phyloP scores from a whole-genome alignment of 2,329 filamentous ascomycete species.

The Grosmannia penicillata region DNA sequence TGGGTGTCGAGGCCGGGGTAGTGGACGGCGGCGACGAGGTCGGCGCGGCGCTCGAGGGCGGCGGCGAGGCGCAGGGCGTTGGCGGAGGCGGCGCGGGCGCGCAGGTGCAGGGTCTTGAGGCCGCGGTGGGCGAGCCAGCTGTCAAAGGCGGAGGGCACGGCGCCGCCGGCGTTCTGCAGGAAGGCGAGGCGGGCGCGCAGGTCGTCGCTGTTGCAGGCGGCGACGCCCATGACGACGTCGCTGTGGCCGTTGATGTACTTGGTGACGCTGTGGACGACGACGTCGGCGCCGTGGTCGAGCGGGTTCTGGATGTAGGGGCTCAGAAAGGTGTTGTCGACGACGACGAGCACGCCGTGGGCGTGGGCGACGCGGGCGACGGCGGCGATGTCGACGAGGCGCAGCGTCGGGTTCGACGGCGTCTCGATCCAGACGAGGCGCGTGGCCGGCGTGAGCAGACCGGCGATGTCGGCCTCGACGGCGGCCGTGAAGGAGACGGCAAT shows the following conservation, averaged over 20 bases:
- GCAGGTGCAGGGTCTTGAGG: constrained; percentile 89
- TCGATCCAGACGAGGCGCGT: constrained; percentile 98
- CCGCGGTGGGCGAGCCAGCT: constrained; percentile 96
- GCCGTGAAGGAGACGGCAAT: constrained; percentile 91
- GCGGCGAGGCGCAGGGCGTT: constrained; percentile 69
- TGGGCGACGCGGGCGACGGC: constrained; percentile 74
- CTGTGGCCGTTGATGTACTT: constrained; percentile 98
- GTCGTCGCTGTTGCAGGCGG: constrained; percentile 79
- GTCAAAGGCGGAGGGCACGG: constrained; percentile 88
- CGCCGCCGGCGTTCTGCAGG: constrained; percentile 94
- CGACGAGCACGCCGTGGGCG: constrained; percentile 76
- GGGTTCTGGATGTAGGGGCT: constrained; percentile 96
- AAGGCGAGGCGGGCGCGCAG: constrained; percentile 69
- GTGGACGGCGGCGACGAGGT: constrained; percentile 72
- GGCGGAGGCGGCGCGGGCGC: constrained; percentile 66
- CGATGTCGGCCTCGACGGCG: constrained; percentile 78
- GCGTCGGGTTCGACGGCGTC: constrained; percentile 83
- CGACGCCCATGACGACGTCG: constrained; percentile 95
- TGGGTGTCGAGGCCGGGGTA: constrained; percentile 87
- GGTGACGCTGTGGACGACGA: constrained; percentile 92
- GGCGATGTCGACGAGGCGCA: constrained; percentile 84
- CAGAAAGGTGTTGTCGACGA: constrained; percentile 99
- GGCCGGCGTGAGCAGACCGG: constrained; percentile 67
- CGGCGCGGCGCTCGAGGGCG: constrained; percentile 62
- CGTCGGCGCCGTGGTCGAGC: constrained; percentile 85